Evolutionary conservation across 371 early-diverging fungal genomes (phyloP).

Genomic region (Haplosporangium sp.): DNA sequence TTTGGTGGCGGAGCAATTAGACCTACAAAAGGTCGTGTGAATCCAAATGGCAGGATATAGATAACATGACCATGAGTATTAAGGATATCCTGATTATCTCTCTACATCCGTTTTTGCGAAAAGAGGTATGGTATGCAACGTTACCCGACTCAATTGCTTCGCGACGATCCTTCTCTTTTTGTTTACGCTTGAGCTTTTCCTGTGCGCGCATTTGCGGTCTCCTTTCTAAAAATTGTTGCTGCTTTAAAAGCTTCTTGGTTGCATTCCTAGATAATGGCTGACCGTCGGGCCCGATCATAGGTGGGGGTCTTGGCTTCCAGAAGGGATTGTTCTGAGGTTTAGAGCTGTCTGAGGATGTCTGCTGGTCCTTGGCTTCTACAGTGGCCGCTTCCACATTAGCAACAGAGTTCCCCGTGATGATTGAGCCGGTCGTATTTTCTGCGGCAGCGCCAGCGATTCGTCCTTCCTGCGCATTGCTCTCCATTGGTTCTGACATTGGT

Average conservation of each 20-base stretch:
- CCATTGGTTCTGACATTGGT: no score
- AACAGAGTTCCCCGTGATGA: no score
- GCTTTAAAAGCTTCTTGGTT: slow-evolving; percentile 57
- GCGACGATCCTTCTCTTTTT: slow-evolving; percentile 53
- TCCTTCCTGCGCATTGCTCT: no score
- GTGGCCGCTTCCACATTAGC: background rate
- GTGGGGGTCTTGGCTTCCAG: slow-evolving; percentile 48
- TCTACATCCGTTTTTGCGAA: background rate
- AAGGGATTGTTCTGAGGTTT: slow-evolving; percentile 19
- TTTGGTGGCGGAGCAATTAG: slow-evolving; percentile 36
- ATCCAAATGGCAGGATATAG: background rate
- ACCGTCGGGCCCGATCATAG: slow-evolving; percentile 47
- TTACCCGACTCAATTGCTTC: slow-evolving; percentile 48
- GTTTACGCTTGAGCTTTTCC: slow-evolving; percentile 55
- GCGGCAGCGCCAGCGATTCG: no score
- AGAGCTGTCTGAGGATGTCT: background rate
- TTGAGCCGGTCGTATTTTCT: no score
- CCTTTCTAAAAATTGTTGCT: slow-evolving; percentile 54
- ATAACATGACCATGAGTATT: no score
- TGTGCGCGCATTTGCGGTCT: slow-evolving; percentile 25
- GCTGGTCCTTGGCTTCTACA: background rate
- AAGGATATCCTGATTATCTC: no score
- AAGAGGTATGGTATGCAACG: background rate
- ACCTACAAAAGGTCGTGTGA: slow-evolving; percentile 5
- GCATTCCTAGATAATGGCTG: slow-evolving; percentile 56